Base-by-base conservation (phyloP, 2,329 filamentous ascomycete genomes). In the Chrysoporthe deuterocubensis region DNA sequence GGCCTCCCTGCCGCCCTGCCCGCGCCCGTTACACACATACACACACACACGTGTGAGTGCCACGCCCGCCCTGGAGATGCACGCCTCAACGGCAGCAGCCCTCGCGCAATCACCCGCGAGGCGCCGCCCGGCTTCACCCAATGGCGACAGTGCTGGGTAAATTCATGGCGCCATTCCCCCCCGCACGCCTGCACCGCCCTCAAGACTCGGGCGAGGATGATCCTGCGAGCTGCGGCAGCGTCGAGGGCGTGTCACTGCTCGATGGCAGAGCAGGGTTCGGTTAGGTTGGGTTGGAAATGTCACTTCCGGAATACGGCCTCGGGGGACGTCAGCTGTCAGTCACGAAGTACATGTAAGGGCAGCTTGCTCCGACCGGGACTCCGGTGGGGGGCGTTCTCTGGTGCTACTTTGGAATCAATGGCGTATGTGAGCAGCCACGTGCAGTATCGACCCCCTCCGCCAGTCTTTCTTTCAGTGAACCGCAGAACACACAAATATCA, bases 61-160 rank as follows among this genome's bases (percentile, higher is more conserved):
- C 26, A 26, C 26, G 26, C 26, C 26, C 26, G 26, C 26, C 26
- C 26, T 26, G 26, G 26, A 26, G 26, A 26, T 26, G 26, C 26
- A 26, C 26, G 26, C 26, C 26, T 26, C 26, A 26, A 26, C 26
- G 26, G 26, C 26, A 26, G 26, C 26, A 26, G 26, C 26, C 26
- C 26, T 26, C 26, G 26, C 26, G 26, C 26, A 26, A 26, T 26
- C 26, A 26, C 26, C 26, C 26, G 26, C 26, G 26, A 26, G 26
- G 26, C 26, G 26, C 26, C 26, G 26, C 26, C 26, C 26, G 26
- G 26, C 26, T 26, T 26, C n/a, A 11, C 40, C 66, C 62, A 65
- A 65, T 61, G 50, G 62, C 44, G 40, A 34, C 21, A 48, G 56
- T 13, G 32, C 56, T 67, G 66, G 66, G 52, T 67, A 67, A 67